Base-by-base conservation (phyloP, 2,329 filamentous ascomycete genomes). In the Domatiomyces globalis region DNA sequence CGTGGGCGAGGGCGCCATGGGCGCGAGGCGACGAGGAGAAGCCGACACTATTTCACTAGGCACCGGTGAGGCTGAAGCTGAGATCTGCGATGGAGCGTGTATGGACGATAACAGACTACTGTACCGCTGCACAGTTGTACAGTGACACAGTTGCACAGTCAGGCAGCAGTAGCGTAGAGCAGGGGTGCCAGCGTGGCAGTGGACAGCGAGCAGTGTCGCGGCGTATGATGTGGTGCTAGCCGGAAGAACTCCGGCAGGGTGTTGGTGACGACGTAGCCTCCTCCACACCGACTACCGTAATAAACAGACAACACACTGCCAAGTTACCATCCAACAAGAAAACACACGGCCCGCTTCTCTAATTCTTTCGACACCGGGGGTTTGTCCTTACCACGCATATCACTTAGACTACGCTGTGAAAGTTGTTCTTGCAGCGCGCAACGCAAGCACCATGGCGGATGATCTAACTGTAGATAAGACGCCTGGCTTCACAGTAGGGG, bases 401-500 rank as follows among this genome's bases (percentile, higher is more conserved):
- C 15, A 39, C 8, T 39, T 39, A 39, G 15, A 15, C 33, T 39
- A 10, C 33, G 10, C 12, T 15, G 15, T 15, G 33, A 39, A 39
- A 4, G 33, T 39, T 39, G 22, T 15, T 39, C 12, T 39, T 39
- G 33, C 33, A 39, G 33, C 12, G 33, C 29, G 2, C 3, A 25
- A 48, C 29, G n/a, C 15, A 44, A 19, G 25, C 48, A 75, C 62
- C 63, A 87, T 87, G 83, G 75, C 81, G 60, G 87, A 95, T 56
- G 90, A 96, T 65, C 80, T 90, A 61, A 76, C 85, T 69, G 84
- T 87, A 58, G 85, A 92, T 74, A 79, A 84, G 73, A 95, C 89
- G 60, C 83, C 89, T 73, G 90, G 90, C 67, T 96, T 95, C 83
- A 95, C 94, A 81, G 85, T 95, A 66, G 89, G 87, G 61, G 87